These are phyloP conservation scores for Eimeria acervulina DNA, from an alignment of 169 alveolate genomes.

Conservation along the genomic window DNA sequence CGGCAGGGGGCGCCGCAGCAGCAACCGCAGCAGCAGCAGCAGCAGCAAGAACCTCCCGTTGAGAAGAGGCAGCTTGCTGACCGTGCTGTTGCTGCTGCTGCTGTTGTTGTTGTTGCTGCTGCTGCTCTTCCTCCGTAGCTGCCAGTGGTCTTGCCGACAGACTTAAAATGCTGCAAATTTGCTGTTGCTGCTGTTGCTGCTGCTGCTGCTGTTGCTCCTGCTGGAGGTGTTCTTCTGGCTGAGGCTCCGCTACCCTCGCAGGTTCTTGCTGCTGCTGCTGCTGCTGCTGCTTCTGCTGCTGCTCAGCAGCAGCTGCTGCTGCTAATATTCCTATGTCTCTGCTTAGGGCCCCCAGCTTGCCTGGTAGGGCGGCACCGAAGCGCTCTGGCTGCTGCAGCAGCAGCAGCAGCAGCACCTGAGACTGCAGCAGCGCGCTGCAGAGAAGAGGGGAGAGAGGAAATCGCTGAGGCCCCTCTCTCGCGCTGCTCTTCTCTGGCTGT, in stretches of 20 bases:
- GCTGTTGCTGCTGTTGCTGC: not conserved
- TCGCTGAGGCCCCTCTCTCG: not conserved
- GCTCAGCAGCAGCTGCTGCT: constrained; percentile 23
- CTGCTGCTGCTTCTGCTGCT: not conserved
- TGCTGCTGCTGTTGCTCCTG: constrained; percentile 18
- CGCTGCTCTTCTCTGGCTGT: constrained; percentile 46
- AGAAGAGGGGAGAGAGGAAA: constrained; percentile 40
- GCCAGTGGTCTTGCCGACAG: constrained; percentile 10
- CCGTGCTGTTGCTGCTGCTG: constrained; percentile 34
- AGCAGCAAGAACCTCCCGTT: constrained; percentile 3
- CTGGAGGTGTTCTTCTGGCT: not conserved
- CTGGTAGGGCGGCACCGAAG: constrained; percentile 15
- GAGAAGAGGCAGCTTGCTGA: not conserved
- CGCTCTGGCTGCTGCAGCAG: constrained; percentile 67
- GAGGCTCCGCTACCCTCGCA: no score
- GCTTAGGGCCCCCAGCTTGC: constrained; percentile 37
- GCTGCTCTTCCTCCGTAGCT: no score
- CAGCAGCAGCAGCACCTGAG: constrained; percentile 52
- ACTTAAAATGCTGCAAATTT: constrained; percentile 1
- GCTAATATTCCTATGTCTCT: not conserved
- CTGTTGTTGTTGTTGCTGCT: constrained; percentile 38
- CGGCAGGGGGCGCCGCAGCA: not conserved
- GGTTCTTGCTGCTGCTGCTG: constrained; percentile 36
- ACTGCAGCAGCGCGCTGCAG: constrained; percentile 37
- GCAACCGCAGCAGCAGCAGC: constrained; percentile 25